Conservation (phyloP, 225 moss, liverwort and hornwort species). For the Pseudoscleropodium purum region DNA sequence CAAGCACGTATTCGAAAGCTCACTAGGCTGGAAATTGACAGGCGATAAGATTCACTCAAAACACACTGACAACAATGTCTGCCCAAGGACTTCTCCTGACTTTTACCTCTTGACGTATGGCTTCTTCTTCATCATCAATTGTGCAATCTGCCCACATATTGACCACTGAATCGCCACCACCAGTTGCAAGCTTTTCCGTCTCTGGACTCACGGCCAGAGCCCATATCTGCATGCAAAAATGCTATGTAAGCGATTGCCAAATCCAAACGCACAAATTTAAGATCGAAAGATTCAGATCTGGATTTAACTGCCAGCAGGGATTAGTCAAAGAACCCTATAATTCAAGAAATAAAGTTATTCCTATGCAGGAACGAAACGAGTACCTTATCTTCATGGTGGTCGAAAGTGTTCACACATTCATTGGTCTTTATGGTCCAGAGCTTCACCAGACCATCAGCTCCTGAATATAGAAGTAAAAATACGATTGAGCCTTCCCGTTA, state of each 20-base stretch:
- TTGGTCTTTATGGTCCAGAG: slow-evolving; percentile 92
- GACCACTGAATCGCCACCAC: slow-evolving; percentile 85
- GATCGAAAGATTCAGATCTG: not conserved
- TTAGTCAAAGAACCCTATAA: not conserved
- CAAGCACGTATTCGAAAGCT: not conserved
- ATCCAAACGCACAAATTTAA: not conserved
- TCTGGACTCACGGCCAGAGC: slow-evolving; percentile 71
- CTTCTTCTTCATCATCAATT: slow-evolving; percentile 74
- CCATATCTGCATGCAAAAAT: slow-evolving; percentile 58
- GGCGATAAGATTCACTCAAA: not conserved
- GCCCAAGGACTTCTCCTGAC: not conserved
- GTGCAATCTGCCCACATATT: slow-evolving; percentile 96
- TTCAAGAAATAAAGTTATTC: not conserved
- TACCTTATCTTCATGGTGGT: slow-evolving; percentile 94
- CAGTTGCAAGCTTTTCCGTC: slow-evolving; percentile 71
- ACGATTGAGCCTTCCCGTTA: not conserved
- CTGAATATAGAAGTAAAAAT: slow-evolving; percentile 28
- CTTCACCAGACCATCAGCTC: slow-evolving; percentile 93
- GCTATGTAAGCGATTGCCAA: not conserved
- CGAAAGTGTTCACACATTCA: slow-evolving; percentile 94
- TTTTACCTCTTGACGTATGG: slow-evolving; percentile 67
- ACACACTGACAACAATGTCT: not conserved
- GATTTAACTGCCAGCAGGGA: not conserved
- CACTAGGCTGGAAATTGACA: not conserved
- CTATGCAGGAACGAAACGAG: not conserved